These are phyloP conservation scores for Lipomyces starkeyi DNA, from an alignment of 805 yeast genomes.

Conservation along the genomic window DNA sequence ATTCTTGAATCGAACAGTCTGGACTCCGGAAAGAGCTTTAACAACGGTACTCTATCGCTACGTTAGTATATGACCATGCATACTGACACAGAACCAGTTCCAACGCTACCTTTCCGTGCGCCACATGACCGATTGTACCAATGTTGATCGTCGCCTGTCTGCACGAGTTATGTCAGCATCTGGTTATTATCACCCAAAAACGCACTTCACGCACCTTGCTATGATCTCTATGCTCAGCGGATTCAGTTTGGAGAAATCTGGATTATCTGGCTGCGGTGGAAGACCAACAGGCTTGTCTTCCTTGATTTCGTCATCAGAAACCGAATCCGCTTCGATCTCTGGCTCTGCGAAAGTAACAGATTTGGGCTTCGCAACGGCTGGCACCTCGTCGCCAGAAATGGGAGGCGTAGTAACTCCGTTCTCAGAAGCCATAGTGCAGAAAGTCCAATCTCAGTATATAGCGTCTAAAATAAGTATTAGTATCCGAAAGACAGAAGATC, in stretches of 20 bases:
- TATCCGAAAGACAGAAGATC: neutral
- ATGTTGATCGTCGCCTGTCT: constrained; percentile 99
- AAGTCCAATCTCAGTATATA: neutral
- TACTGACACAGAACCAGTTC: neutral
- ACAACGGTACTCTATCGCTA: constrained; percentile 71
- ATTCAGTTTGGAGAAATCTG: constrained; percentile 79
- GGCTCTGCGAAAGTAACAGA: constrained; percentile 81
- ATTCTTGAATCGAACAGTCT: constrained; percentile 98
- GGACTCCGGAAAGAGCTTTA: constrained; percentile 97
- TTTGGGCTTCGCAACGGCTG: constrained; percentile 58
- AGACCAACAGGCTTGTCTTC: constrained; percentile 96
- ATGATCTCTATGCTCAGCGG: constrained; percentile 95
- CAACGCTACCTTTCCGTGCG: constrained; percentile 71
- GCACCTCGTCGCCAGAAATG: constrained; percentile 30
- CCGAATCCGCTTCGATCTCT: constrained; percentile 63
- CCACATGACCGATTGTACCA: constrained; percentile 97
- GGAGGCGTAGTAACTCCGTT: constrained; percentile 35
- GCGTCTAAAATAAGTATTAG: neutral
- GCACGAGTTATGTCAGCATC: constrained; percentile 24
- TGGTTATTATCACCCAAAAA: neutral
- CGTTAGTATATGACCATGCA: constrained; percentile 2
- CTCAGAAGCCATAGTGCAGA: constrained; percentile 27
- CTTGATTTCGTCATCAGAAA: constrained; percentile 72
- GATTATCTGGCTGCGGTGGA: constrained; percentile 93
- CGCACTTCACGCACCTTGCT: constrained; percentile 49